Base-by-base conservation (phyloP, 2,329 filamentous ascomycete species). In the Colletotrichum endophyticum region DNA sequence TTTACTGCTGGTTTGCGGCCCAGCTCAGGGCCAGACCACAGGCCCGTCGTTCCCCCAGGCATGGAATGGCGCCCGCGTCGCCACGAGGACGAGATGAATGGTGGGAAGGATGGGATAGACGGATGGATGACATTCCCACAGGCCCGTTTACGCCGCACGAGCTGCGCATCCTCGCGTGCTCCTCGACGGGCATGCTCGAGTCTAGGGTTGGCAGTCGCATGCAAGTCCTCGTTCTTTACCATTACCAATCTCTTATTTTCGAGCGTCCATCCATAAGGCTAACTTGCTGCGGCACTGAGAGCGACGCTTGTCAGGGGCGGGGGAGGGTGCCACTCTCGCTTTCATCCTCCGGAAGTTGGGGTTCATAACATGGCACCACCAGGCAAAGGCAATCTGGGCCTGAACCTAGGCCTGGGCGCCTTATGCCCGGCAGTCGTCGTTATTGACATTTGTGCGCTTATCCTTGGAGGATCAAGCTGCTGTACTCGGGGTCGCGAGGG, bases 351-450 rank as follows among this genome's bases (percentile, higher is more conserved):
- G 73, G 73, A 71, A 76, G 44, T 66, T 76, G 73, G 57, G 34
- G 61, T 36, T 67, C 28, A 67, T 66, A 75, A 75, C 67, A 75
- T 67, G 53, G 72, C 75, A 77, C 72, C 72, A 75, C 66, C 61
- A 71, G 70, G 72, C 16, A 62, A 49, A 49, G 39, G 62, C 73
- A 73, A 64, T 66, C 73, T 69, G 70, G 64, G 39, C 39, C 39
- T 49, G 39, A 49, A 34, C 59, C 59, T 34, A 28, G 53, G 64
- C 53, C 66, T 66, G 69, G 69, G 70, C 72, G 61, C 64, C 70
- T 72, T 62, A 49, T 61, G 39, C 73, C 59, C 73, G 70, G 70
- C 64, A 73, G 73, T 73, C 59, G 70, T 76, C 66, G 70, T 73
- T 28, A 53, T 73, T 76, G 73, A 66, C 71, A 76, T 49, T 69